Percentiles rank a stretch among this genome's conserved stretches.
These are phyloP conservation scores for Orbilia blumenaviensis DNA, from an alignment of 2,329 filamentous ascomycete genomes.

Conservation along the genomic window DNA sequence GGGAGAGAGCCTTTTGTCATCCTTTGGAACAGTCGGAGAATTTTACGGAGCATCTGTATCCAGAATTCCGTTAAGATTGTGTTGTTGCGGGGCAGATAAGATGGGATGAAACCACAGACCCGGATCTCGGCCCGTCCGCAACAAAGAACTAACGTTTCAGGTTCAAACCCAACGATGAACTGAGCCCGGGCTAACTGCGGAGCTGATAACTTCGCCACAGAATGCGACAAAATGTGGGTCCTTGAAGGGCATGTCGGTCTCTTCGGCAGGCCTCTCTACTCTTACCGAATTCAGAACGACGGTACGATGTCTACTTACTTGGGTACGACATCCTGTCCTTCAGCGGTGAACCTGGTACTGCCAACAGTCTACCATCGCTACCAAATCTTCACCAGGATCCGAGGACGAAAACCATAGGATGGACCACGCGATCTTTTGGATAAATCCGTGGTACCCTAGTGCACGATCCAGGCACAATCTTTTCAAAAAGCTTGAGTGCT, in stretches of 20 bases:
- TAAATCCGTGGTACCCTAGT: constrained; percentile 34
- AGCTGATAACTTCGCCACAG: neutral
- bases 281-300: constrained; percentile 17
- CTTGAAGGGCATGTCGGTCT: neutral
- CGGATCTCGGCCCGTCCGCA: constrained; percentile 39
- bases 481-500: constrained; percentile 29
- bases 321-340: neutral
- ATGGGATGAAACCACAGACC: constrained; percentile 38
- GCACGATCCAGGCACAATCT: neutral
- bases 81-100: neutral
- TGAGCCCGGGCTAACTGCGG: neutral
- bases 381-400: constrained; percentile 25
- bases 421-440: constrained; percentile 37
- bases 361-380: constrained; percentile 22
- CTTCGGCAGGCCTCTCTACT: constrained; percentile 6
- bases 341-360: constrained; percentile 21
- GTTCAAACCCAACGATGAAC: no score
- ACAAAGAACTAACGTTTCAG: constrained; percentile 43
- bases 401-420: neutral
- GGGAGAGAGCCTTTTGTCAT: neutral
- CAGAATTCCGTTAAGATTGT: neutral
- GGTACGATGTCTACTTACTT: neutral
- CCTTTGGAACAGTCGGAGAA: neutral
- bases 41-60: constrained; percentile 5
- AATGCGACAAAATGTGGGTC: neutral